Conservation (phyloP, 352 stramenopile species). For the Phytophthora hibernalis region DNA sequence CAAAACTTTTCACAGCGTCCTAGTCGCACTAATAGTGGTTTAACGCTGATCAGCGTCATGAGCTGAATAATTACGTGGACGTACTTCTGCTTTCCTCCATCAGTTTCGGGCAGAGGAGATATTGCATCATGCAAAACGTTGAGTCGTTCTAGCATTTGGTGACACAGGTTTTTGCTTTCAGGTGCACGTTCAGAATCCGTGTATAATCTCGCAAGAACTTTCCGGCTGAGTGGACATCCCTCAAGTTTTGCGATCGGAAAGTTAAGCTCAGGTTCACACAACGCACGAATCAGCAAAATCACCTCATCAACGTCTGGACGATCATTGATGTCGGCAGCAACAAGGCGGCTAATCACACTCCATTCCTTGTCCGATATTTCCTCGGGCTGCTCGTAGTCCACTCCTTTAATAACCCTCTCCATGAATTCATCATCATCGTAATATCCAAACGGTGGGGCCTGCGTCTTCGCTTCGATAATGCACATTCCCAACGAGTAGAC, state of each 20-base stretch:
- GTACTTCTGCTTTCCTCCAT: background rate
- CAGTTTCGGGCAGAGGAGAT: background rate
- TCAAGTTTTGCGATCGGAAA: background rate
- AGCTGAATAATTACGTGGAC: background rate
- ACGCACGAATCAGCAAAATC: background rate
- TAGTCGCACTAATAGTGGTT: background rate
- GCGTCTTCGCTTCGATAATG: slow-evolving; percentile 37
- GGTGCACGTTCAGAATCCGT: background rate
- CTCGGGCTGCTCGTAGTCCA: slow-evolving; percentile 1
- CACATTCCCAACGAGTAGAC: slow-evolving; percentile 45
- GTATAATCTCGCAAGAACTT: background rate
- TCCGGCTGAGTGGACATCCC: background rate
- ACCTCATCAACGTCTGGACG: background rate
- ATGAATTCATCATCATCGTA: slow-evolving; percentile 5
- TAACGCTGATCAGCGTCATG: background rate
- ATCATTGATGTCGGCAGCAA: background rate
- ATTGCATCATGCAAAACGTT: background rate
- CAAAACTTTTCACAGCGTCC: background rate
- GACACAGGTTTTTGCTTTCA: background rate
- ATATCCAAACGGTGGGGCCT: slow-evolving; percentile 16
- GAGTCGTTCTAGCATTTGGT: background rate
- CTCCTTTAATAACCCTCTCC: slow-evolving; percentile 1
- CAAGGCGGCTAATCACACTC: background rate
- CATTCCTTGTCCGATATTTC: slow-evolving; percentile 7
- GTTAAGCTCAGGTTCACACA: background rate